Percentiles rank a stretch among this genome's conserved stretches.
Conservation (phyloP, 768 basidiomycete species). For the Wakefieldia striispora region DNA sequence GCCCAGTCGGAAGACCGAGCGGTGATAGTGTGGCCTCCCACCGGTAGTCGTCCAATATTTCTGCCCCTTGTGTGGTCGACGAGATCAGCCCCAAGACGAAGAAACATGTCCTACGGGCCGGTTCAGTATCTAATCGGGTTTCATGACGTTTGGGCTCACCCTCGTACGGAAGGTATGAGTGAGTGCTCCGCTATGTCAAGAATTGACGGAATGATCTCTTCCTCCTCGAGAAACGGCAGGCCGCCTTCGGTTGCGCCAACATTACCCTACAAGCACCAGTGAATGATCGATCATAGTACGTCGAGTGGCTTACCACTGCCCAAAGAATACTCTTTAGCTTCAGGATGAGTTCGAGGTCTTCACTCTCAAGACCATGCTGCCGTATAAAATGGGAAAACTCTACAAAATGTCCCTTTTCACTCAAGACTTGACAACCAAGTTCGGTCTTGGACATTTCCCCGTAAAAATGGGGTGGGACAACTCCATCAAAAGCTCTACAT, state of each 20-base stretch:
- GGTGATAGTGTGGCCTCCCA: slow-evolving; percentile 93
- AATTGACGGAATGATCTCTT: slow-evolving; percentile 88
- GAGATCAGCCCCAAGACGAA: slow-evolving; percentile 93
- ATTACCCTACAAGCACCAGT: slow-evolving; percentile 64
- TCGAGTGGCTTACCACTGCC: slow-evolving; percentile 79
- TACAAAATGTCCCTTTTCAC: slow-evolving; percentile 86
- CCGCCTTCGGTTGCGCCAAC: slow-evolving; percentile 90
- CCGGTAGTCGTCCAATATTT: slow-evolving; percentile 86
- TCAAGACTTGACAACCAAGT: slow-evolving; percentile 87
- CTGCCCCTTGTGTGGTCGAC: slow-evolving; percentile 87
- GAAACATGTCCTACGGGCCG: slow-evolving; percentile 79
- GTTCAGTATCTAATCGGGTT: slow-evolving; percentile 7
- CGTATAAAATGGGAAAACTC: slow-evolving; percentile 92
- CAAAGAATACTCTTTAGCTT: slow-evolving; percentile 95
- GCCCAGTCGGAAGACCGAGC: slow-evolving; percentile 80
- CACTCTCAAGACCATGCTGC: slow-evolving; percentile 79
- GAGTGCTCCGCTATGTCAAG: slow-evolving; percentile 91
- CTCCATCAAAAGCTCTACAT: slow-evolving; percentile 73
- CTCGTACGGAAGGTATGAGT: slow-evolving; percentile 85
- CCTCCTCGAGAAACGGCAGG: slow-evolving; percentile 92
- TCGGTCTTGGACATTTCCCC: slow-evolving; percentile 98
- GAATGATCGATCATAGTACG: background rate
- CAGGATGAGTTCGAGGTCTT: slow-evolving; percentile 79
- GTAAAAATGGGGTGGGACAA: slow-evolving; percentile 94
- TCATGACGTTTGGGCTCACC: slow-evolving; percentile 52